Evolutionary conservation across 768 basidiomycete species (phyloP).

Genomic region (Clavaria fumosa): DNA sequence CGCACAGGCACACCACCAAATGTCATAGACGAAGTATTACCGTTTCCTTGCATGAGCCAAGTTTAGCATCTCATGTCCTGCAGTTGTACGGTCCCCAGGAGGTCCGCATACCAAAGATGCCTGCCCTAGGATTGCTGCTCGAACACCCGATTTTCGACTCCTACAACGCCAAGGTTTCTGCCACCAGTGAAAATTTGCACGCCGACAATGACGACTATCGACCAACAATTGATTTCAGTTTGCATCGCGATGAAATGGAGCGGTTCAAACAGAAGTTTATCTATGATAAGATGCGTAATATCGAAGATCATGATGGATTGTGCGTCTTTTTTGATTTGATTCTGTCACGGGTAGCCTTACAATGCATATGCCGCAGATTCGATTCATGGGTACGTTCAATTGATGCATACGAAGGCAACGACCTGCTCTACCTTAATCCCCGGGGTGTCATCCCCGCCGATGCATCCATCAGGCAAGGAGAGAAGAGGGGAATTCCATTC

Average conservation of each 20-base stretch:
- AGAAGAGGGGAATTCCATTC: conserved; percentile 45
- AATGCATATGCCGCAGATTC: conserved; percentile 33
- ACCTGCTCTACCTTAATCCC: conserved; percentile 64
- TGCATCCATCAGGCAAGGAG: conserved; percentile 49
- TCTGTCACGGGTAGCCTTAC: not conserved
- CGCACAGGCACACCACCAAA: conserved; percentile 62
- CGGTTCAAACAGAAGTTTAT: conserved; percentile 77
- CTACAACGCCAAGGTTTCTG: conserved; percentile 48
- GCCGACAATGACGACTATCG: conserved; percentile 46
- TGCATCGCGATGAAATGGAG: conserved; percentile 51
- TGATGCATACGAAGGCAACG: conserved; percentile 62
- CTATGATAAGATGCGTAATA: conserved; percentile 71
- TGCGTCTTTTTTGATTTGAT: too few species aligned
- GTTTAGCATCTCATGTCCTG: not conserved
- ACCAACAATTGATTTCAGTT: conserved; percentile 56
- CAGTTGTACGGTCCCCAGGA: conserved; percentile 65
- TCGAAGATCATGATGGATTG: conserved; percentile 69
- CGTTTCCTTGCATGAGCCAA: not conserved
- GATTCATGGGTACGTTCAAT: conserved; percentile 72
- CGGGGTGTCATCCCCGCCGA: conserved; percentile 60
- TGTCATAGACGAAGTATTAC: conserved; percentile 54
- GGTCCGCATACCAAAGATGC: conserved; percentile 90
- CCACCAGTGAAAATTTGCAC: conserved; percentile 35
- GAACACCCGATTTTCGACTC: conserved; percentile 74
- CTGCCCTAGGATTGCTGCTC: conserved; percentile 81